A percentile compares a stretch with the other conserved stretches of the same genome.
Conservation (phyloP, 1,284 basidiomycete genomes). For the Volvariella volvacea region DNA sequence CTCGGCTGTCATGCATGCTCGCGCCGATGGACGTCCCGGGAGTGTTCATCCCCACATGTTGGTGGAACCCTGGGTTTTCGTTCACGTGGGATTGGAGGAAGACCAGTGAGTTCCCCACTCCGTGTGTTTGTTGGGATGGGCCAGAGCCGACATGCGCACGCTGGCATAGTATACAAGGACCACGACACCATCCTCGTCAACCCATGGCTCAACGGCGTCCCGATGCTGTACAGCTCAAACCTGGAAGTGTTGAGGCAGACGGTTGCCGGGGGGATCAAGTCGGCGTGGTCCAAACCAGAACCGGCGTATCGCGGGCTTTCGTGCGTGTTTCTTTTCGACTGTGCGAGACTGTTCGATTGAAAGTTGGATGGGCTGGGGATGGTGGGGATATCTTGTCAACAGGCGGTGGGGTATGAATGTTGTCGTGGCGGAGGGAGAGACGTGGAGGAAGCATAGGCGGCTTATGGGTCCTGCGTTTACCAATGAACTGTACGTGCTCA, state of each 20-base stretch:
- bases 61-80: too few relatives aligned
- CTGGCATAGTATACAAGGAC: conserved; percentile 28
- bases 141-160: too few relatives aligned
- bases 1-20: too few relatives aligned
- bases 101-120: too few relatives aligned
- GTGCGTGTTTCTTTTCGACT: conserved; percentile 17
- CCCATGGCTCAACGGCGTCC: conserved; percentile 30
- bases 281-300: conserved; percentile 34
- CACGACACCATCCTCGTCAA: conserved; percentile 39
- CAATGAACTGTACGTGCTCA: conserved; percentile 29
- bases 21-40: too few relatives aligned
- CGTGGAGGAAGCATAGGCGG: conserved; percentile 42
- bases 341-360: conserved; percentile 1
- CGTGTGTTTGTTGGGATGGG: too few relatives aligned
- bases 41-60: too few relatives aligned
- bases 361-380: not conserved
- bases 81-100: too few relatives aligned
- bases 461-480: conserved; percentile 44
- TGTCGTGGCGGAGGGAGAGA: conserved; percentile 31
- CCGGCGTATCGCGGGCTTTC: conserved; percentile 21
- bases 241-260: conserved; percentile 43
- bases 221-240: conserved; percentile 36
- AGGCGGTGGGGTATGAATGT: conserved; percentile 44
- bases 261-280: conserved; percentile 28
- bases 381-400: too few relatives aligned